phyloP scores from a whole-genome alignment of 208 protist species.

The Acanthamoeba lenticulata region DNA sequence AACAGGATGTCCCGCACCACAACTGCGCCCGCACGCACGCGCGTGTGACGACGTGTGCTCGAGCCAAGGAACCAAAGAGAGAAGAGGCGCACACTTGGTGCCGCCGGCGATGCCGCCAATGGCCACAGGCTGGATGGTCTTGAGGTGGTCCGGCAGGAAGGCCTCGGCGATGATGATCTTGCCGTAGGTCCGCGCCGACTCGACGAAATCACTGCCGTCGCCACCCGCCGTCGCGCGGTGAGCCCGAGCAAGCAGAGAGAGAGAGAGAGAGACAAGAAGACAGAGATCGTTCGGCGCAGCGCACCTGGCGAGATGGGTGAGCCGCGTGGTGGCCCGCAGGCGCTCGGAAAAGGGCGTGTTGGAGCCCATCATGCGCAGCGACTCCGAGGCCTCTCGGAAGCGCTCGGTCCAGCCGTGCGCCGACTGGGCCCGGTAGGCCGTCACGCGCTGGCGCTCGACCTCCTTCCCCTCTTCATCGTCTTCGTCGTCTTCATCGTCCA shows the following conservation, averaged over 20 bases:
- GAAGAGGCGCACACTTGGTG: background rate
- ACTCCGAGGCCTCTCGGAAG: slow-evolving; percentile 19
- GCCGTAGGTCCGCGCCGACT: background rate
- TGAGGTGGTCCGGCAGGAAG: background rate
- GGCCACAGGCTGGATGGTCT: slow-evolving; percentile 26
- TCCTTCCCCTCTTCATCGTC: background rate
- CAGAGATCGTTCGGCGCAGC: no score
- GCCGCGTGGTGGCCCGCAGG: background rate
- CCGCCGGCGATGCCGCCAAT: slow-evolving; percentile 41
- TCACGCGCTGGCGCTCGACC: background rate
- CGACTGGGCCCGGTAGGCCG: background rate
- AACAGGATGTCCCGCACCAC: slow-evolving; percentile 30
- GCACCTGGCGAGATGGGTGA: background rate
- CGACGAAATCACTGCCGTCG: slow-evolving; percentile 6
- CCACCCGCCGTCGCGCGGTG: no score
- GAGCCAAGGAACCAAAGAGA: background rate
- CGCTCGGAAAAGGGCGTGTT: background rate
- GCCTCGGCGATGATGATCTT: slow-evolving; percentile 55
- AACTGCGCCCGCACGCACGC: background rate
- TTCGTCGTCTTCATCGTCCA: background rate
- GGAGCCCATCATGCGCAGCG: slow-evolving; percentile 38
- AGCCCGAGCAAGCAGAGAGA: no score
- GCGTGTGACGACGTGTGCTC: background rate
- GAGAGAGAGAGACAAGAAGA: no score
- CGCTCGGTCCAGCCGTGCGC: background rate